These are phyloP conservation scores for Blumeria hordei DNA, from an alignment of 2,329 filamentous ascomycete species.

Conservation along the genomic window DNA sequence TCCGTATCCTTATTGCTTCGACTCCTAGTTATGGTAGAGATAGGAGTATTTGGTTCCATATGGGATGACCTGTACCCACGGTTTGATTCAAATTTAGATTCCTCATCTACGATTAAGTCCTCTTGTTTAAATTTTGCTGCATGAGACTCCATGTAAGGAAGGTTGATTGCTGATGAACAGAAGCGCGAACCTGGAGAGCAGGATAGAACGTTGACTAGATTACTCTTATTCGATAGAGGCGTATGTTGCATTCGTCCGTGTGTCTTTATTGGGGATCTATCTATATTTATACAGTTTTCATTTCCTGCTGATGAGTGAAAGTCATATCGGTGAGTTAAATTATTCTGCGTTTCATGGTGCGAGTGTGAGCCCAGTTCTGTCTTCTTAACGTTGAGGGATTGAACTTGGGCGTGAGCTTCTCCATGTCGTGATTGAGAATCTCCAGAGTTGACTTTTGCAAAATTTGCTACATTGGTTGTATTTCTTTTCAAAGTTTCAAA, in stretches of 20 bases:
- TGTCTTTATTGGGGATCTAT: conserved; percentile 7
- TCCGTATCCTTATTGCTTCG: not conserved
- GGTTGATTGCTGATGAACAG: not conserved
- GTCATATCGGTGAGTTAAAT: conserved; percentile 4
- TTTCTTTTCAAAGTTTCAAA: conserved; percentile 25
- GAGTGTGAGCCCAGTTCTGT: not conserved
- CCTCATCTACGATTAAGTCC: not conserved
- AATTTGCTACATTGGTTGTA: conserved; percentile 29
- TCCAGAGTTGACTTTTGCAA: conserved; percentile 28
- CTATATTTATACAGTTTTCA: conserved; percentile 7
- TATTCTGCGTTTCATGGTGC: conserved; percentile 4
- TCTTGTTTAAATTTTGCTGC: not conserved
- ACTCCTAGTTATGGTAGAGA: not conserved
- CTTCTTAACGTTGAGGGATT: conserved; percentile 7
- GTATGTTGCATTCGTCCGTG: conserved; percentile 10
- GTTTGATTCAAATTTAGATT: not conserved
- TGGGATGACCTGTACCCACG: not conserved
- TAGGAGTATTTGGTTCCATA: not conserved
- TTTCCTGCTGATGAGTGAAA: conserved; percentile 11
- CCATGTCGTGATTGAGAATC: conserved; percentile 13
- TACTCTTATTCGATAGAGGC: not conserved
- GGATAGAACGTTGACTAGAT: not conserved
- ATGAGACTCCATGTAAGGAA: not conserved
- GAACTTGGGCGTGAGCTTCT: conserved; percentile 8
- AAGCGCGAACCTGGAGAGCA: not conserved